These are phyloP conservation scores for Ogataea ganodermae DNA, from an alignment of 805 yeast species.

Conservation along the genomic window DNA sequence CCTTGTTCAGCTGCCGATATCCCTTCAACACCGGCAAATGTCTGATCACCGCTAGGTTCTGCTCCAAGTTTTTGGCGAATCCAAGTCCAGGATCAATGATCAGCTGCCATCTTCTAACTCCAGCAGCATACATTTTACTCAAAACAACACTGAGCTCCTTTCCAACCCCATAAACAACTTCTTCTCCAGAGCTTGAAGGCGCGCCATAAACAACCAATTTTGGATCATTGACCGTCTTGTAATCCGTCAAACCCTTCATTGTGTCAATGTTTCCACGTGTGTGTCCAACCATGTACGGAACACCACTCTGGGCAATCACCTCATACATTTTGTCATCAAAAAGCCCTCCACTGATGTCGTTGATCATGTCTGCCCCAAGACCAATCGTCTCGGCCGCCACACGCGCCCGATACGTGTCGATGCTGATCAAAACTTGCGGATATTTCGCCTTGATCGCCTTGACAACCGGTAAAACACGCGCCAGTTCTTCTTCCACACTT, in stretches of 20 bases:
- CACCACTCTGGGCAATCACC: conserved; percentile 68
- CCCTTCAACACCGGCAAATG: conserved; percentile 48
- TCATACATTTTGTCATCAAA: conserved; percentile 67
- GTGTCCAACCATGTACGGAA: conserved; percentile 82
- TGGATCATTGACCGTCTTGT: conserved; percentile 34
- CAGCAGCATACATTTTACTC: conserved; percentile 54
- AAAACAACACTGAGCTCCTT: conserved; percentile 64
- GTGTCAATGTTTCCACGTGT: conserved; percentile 78
- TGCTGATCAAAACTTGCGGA: conserved; percentile 56
- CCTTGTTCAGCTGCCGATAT: conserved; percentile 36
- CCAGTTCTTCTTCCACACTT: conserved; percentile 62
- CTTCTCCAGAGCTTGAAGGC: conserved; percentile 9
- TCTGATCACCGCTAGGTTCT: conserved; percentile 67
- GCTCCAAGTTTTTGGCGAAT: conserved; percentile 80
- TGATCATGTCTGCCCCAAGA: conserved; percentile 88
- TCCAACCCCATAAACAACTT: conserved; percentile 49
- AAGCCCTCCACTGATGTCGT: conserved; percentile 83
- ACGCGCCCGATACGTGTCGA: conserved; percentile 81
- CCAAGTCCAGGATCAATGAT: conserved; percentile 95
- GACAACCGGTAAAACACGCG: conserved; percentile 71
- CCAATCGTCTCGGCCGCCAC: conserved; percentile 71
- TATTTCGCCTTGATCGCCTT: conserved; percentile 51
- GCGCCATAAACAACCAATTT: not conserved
- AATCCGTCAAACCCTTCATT: conserved; percentile 63
- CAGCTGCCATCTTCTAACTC: conserved; percentile 87